These are phyloP conservation scores for Pyrus bretschneideri DNA, from an alignment of 306 rosid species.

Conservation along the genomic window DNA sequence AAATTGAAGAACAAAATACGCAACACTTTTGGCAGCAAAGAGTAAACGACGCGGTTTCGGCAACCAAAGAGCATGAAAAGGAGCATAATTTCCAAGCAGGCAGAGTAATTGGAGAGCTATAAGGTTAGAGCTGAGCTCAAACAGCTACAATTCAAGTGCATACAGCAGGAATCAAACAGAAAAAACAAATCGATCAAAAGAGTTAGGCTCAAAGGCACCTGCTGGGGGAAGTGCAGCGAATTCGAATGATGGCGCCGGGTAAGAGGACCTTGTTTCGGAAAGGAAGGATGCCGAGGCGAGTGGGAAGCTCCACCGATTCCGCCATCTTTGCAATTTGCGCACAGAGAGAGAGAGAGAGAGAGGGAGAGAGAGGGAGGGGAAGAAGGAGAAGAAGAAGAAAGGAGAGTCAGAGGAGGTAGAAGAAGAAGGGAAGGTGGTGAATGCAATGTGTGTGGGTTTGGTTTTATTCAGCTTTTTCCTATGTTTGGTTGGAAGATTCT, in stretches of 20 bases:
- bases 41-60: neutral
- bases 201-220: conserved; percentile 34
- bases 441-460: neutral
- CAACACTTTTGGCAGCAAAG: neutral
- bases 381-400: neutral
- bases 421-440: neutral
- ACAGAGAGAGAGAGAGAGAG: neutral
- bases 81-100: neutral
- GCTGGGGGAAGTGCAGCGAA: conserved; percentile 95
- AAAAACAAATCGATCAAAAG: neutral
- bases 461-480: neutral
- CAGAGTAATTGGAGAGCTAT: neutral
- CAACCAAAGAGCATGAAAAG: neutral
- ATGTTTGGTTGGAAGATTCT: neutral
- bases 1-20: neutral
- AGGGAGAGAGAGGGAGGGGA: neutral
- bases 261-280: conserved; percentile 93
- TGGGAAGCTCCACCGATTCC: conserved; percentile 83
- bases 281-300: conserved; percentile 94
- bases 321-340: conserved; percentile 40
- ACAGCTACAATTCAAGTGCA: neutral
- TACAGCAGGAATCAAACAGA: neutral
- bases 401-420: neutral
- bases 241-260: conserved; percentile 94
- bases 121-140: neutral